Evolutionary conservation across 2,329 filamentous ascomycete genomes (phyloP).

Genomic region (Claviceps cyperi): DNA sequence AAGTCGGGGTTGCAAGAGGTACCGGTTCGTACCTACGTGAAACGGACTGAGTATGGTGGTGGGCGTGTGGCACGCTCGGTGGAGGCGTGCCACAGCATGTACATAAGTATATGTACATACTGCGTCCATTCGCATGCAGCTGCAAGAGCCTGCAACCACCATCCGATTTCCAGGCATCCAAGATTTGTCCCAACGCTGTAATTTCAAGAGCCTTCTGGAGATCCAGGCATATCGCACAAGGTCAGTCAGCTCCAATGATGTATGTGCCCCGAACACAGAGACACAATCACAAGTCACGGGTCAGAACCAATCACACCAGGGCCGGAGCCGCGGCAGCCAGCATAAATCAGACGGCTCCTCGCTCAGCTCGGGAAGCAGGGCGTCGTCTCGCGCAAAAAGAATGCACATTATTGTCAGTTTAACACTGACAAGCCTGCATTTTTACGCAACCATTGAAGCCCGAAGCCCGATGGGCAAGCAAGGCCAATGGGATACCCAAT

Average conservation of each 20-base stretch:
- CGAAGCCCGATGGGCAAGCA: slow-evolving; percentile 4
- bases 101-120: neutral
- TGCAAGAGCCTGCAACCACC: neutral
- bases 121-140: neutral
- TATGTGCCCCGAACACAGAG: too few species aligned
- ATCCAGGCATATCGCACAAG: too few species aligned
- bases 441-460: slow-evolving; percentile 1
- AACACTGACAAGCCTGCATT: too few species aligned
- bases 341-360: too few species aligned
- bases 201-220: too few species aligned
- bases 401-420: neutral
- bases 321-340: too few species aligned
- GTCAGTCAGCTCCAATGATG: too few species aligned
- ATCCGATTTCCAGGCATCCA: too few species aligned
- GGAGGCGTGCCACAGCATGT: neutral
- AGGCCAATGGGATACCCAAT: neutral
- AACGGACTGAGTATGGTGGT: neutral
- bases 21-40: neutral
- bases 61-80: neutral
- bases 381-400: neutral
- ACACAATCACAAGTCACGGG: too few species aligned
- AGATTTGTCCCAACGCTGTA: too few species aligned
- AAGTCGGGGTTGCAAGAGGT: neutral
- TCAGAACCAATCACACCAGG: too few species aligned
- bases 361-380: too few species aligned